Base-by-base conservation (phyloP, 306 rosid genomes). In the Biancaea sappan region DNA sequence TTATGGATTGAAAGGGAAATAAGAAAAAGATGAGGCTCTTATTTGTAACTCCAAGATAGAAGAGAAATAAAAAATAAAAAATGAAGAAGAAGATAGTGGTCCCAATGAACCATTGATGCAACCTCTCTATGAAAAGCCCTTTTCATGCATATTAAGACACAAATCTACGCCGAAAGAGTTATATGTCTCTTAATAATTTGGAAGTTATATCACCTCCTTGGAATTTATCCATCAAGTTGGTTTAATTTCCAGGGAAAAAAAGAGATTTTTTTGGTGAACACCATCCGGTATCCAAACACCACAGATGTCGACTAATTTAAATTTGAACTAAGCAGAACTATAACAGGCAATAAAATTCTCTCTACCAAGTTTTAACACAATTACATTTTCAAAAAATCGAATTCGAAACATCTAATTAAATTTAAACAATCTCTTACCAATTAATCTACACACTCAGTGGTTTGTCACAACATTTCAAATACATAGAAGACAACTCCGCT, bases 111-210 rank as follows among this genome's bases (percentile, higher is more conserved):
- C 69, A 57, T 72, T 12, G 19, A 46, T 51, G 65, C 80, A 74
- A 47, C 83, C 44, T 21, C 57, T 59, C 58, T 47, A 48, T 71
- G 35, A 72, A 41, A 66, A 19, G 57, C 59, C 79, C 76, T 56
- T 83, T 71, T 83, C 86, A 78, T 78, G 29, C 80, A 24, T 44
- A 56, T 78, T 54, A 74, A 74, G 60, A 68, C 77, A 53, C 63
- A 8, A 66, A 57, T 35, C 61, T 56, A 72, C 35, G n/a, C 62
- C 73, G 15, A 1, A 69, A 26, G 10, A 34, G 24, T 47, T 8
- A 32, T 8, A 32, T 67, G 51, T 69, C 62, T 68, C 0, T 68
- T 44, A 24, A 46, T 77, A 7, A 68, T 56, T 67, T 67, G 57
- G 18, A 53, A 9, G 21, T 1, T 14, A 47, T 66, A 35, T 58